Percentiles rank a stretch among this genome's conserved stretches.
phyloP scores from a whole-genome alignment of 352 stramenopile species.

The Achlya hypogyna region DNA sequence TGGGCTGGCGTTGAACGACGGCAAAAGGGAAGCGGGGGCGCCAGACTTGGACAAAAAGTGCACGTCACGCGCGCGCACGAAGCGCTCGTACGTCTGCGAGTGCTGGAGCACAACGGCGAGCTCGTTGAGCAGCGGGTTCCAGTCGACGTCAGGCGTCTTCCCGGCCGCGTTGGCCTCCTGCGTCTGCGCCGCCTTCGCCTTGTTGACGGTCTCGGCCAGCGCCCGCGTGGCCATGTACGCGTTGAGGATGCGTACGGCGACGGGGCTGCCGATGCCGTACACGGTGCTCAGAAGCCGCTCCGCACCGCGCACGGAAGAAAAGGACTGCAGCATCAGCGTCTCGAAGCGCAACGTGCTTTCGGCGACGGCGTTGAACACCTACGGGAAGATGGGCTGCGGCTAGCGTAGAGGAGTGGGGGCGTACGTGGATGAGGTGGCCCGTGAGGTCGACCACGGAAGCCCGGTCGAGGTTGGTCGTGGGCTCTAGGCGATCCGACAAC shows the following conservation, averaged over 20 bases:
- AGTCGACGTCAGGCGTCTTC: slow-evolving; percentile 46
- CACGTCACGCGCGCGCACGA: slow-evolving; percentile 56
- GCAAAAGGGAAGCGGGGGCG: slow-evolving; percentile 27
- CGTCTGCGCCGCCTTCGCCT: neutral
- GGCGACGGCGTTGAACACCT: slow-evolving; percentile 17
- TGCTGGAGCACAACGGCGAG: slow-evolving; percentile 80
- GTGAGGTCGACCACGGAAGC: slow-evolving; percentile 4
- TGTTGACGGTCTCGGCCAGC: neutral
- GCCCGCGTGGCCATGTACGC: neutral
- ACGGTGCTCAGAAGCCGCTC: neutral
- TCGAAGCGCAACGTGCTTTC: slow-evolving; percentile 5
- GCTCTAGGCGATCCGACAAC: slow-evolving; percentile 29
- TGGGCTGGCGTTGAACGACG: slow-evolving; percentile 57
- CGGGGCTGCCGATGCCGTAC: slow-evolving; percentile 1
- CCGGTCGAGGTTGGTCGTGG: slow-evolving; percentile 24
- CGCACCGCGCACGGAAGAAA: slow-evolving; percentile 6
- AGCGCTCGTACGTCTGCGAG: slow-evolving; percentile 83
- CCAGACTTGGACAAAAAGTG: slow-evolving; percentile 18
- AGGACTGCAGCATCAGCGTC: slow-evolving; percentile 13
- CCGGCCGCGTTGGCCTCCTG: no score
- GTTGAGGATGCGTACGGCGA: slow-evolving; percentile 9
- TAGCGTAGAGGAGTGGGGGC: neutral
- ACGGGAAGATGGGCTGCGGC: neutral
- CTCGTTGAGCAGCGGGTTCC: slow-evolving; percentile 83
- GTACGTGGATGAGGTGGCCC: slow-evolving; percentile 2